phyloP scores from a whole-genome alignment of 345 rosid genomes.

The Abelmoschus esculentus region DNA sequence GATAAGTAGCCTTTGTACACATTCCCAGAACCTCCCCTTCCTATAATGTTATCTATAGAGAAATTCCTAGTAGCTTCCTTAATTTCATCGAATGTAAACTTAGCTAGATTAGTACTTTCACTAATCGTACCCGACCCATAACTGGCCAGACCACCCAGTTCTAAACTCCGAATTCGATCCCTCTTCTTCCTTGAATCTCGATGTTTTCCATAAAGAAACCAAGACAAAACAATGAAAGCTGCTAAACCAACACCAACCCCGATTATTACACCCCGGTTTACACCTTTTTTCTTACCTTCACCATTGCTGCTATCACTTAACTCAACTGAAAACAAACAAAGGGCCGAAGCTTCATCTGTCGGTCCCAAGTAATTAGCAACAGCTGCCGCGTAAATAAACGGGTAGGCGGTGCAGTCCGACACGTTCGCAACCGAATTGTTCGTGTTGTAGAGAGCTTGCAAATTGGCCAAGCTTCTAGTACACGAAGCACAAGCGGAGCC shows the following conservation, averaged over 20 bases:
- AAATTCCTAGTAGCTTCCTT: constrained; percentile 65
- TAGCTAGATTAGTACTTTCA: constrained; percentile 55
- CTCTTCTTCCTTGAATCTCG: constrained; percentile 21
- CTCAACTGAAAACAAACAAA: constrained; percentile 54
- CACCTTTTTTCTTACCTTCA: constrained; percentile 16
- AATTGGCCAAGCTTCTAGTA: background rate
- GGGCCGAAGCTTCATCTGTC: constrained; percentile 45
- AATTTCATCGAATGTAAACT: constrained; percentile 65
- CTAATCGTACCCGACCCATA: constrained; percentile 43
- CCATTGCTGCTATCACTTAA: constrained; percentile 16
- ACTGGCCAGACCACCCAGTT: constrained; percentile 10
- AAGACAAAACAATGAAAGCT: constrained; percentile 29
- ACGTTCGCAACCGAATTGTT: constrained; percentile 52
- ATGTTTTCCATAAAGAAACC: constrained; percentile 31
- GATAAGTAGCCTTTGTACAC: constrained; percentile 58
- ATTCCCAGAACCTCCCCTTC: constrained; percentile 89
- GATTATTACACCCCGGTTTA: constrained; percentile 24
- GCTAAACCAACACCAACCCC: constrained; percentile 26
- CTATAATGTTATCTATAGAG: constrained; percentile 61
- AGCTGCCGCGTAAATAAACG: constrained; percentile 68
- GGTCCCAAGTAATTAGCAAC: constrained; percentile 55
- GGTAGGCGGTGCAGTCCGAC: constrained; percentile 52
- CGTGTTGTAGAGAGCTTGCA: background rate
- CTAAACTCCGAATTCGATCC: constrained; percentile 18
- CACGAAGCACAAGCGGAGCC: background rate